Base-by-base conservation (phyloP, 208 protist genomes). In the Sergeia podlipaevii region DNA sequence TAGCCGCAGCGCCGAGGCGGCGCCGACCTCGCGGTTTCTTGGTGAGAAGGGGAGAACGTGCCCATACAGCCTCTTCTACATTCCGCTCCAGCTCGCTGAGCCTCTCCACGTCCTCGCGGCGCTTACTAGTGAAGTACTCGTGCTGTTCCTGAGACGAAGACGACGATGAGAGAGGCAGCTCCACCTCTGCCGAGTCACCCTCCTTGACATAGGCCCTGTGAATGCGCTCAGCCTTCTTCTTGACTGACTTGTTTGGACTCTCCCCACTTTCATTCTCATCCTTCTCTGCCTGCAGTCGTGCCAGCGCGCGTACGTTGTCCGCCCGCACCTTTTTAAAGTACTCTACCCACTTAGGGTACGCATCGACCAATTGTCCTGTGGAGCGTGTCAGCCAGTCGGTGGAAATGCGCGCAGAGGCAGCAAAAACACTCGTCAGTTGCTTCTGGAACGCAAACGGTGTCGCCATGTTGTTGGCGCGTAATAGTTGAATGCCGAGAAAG, bases 391-490 rank as follows among this genome's bases (percentile, higher is more conserved):
- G 74, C 83, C 86, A 93, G 42, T 93, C 86, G 8, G 71, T 93
- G 45, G 85, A 47, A 30, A 91, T 81, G 4, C 86, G 76, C n/a
- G 79, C 75, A 10, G 77, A 62, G 3, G 77, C 69, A 4, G 86
- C 64, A 51, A 93, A 93, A 15, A 91, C 86, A 54, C 87, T 93
- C 4, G 86, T 90, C 17, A 93, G 58, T 54, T 86, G 73, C 56
- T 93, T 93, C 66, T 93, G 86, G 4, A 80, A 76, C 3, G 67
- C 51, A 49, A 88, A 90, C 8, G 86, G 82, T 1, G 81, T 72
- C 8, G 69, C 36, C 45, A 93, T 79, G 47, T 81, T 60, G 58
- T 93, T 89, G 5, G 82, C 82, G 37, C 86, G 86, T 27, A 93
- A 70, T 24, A 93, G 77, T 68, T 93, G 86, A 38, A 91, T 62